A percentile compares a stretch with the other conserved stretches of the same genome.
Evolutionary conservation across 1,284 basidiomycete species (phyloP).

Genomic region (Marasmius oreades): DNA sequence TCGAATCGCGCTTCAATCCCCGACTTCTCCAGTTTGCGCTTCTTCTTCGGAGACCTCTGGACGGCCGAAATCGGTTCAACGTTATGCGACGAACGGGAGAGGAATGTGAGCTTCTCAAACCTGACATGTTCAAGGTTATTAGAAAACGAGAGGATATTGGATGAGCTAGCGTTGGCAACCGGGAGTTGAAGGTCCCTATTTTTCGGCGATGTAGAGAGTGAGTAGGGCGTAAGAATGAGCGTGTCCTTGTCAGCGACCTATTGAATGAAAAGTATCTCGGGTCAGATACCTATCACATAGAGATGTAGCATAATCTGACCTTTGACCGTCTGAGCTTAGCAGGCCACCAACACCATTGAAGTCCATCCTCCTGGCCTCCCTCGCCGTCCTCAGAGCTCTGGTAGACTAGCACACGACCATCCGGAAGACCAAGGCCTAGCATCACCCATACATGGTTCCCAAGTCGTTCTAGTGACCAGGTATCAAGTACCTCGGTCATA

Average conservation of each 20-base stretch:
- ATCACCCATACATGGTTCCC: conserved; percentile 37
- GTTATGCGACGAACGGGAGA: conserved; percentile 20
- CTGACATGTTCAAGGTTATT: conserved; percentile 21
- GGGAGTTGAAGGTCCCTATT: background rate
- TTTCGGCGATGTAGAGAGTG: background rate
- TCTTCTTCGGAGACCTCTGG: conserved; percentile 37
- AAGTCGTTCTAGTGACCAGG: conserved; percentile 22
- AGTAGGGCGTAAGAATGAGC: background rate
- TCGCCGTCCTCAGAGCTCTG: conserved; percentile 28
- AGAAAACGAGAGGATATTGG: conserved; percentile 28
- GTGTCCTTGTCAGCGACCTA: background rate
- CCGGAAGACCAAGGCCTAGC: background rate
- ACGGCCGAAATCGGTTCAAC: conserved; percentile 17
- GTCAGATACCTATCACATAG: background rate
- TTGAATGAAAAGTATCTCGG: background rate
- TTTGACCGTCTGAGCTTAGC: conserved; percentile 33
- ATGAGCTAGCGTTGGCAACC: conserved; percentile 3
- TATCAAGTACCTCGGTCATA: background rate
- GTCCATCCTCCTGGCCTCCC: conserved; percentile 17
- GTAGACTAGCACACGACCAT: conserved; percentile 25
- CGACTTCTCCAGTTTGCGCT: conserved; percentile 30
- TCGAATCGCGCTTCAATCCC: conserved; percentile 34
- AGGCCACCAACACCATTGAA: conserved; percentile 43
- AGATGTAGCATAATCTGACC: background rate
- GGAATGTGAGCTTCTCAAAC: conserved; percentile 28